These are phyloP conservation scores for Fusarium sp. DNA, from an alignment of 2,329 filamentous ascomycete genomes.

Conservation along the genomic window DNA sequence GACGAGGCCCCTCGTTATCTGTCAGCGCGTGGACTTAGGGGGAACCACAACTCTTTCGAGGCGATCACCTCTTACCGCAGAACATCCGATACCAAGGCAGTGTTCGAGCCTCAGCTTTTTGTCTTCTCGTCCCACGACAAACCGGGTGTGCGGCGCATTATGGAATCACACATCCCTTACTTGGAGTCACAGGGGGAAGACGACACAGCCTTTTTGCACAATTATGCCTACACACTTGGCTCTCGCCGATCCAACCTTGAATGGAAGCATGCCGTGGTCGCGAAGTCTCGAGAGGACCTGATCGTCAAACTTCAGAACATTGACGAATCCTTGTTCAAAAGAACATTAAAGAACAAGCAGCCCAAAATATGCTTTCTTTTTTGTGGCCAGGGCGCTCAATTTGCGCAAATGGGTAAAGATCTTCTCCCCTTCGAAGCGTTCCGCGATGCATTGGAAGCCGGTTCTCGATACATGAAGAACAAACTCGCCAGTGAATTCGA, in stretches of 20 bases:
- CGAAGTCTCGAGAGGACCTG: constrained; percentile 49
- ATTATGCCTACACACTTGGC: constrained; percentile 59
- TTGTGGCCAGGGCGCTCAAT: constrained; percentile 56
- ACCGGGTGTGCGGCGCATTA: constrained; percentile 49
- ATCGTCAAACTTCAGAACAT: constrained; percentile 38
- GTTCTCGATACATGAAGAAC: constrained; percentile 44
- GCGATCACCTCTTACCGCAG: neutral
- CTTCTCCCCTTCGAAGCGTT: constrained; percentile 56
- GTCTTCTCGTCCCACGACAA: constrained; percentile 57
- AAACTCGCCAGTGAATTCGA: constrained; percentile 47
- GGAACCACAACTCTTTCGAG: constrained; percentile 49
- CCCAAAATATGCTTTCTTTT: constrained; percentile 54
- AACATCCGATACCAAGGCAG: neutral
- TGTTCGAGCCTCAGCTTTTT: constrained; percentile 50
- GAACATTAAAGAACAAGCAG: constrained; percentile 40
- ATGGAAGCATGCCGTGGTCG: constrained; percentile 54
- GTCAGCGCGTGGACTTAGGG: constrained; percentile 45
- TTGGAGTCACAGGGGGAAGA: constrained; percentile 33
- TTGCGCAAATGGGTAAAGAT: constrained; percentile 54
- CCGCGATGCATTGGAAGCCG: constrained; percentile 50
- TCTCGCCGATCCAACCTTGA: constrained; percentile 57
- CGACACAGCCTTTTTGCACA: constrained; percentile 41
- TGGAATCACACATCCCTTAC: constrained; percentile 49
- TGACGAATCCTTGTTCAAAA: constrained; percentile 31
- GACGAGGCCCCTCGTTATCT: constrained; percentile 59